Conservation (phyloP, 2,329 filamentous ascomycete species). For the Ophiostoma ulmi region DNA sequence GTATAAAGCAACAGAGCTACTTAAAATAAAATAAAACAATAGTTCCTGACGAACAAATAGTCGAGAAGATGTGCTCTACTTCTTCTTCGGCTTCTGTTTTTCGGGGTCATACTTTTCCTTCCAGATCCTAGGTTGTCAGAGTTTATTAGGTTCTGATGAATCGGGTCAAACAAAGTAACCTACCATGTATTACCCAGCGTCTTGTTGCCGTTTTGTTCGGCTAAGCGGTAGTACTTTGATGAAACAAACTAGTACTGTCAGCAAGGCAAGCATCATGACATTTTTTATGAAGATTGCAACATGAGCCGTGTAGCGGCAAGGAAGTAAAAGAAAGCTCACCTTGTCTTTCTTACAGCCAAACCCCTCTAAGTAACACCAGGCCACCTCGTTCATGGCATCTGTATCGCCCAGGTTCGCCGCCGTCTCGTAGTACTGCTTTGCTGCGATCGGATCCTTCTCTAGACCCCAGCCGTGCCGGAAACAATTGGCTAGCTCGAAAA, state of each 20-base stretch:
- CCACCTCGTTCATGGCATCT: constrained; percentile 97
- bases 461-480: constrained; percentile 96
- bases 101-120: constrained; percentile 82
- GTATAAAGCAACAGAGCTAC: neutral
- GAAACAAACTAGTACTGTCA: constrained; percentile 62
- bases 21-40: neutral
- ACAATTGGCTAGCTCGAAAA: constrained; percentile 88
- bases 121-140: constrained; percentile 70
- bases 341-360: constrained; percentile 98
- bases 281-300: neutral
- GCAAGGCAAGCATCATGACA: constrained; percentile 31
- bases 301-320: neutral
- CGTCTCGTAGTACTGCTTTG: constrained; percentile 93
- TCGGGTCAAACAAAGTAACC: constrained; percentile 37
- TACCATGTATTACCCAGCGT: constrained; percentile 93
- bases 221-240: constrained; percentile 86
- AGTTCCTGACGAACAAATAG: neutral
- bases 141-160: neutral
- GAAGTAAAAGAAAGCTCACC: constrained; percentile 52
- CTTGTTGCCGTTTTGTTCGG: constrained; percentile 84
- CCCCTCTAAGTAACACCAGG: constrained; percentile 94
- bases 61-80: constrained; percentile 17
- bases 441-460: constrained; percentile 76
- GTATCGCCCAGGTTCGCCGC: constrained; percentile 94
- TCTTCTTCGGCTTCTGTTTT: constrained; percentile 40